phyloP scores from a whole-genome alignment of 73 alveolate genomes.

The Tetrahymena thermophila region DNA sequence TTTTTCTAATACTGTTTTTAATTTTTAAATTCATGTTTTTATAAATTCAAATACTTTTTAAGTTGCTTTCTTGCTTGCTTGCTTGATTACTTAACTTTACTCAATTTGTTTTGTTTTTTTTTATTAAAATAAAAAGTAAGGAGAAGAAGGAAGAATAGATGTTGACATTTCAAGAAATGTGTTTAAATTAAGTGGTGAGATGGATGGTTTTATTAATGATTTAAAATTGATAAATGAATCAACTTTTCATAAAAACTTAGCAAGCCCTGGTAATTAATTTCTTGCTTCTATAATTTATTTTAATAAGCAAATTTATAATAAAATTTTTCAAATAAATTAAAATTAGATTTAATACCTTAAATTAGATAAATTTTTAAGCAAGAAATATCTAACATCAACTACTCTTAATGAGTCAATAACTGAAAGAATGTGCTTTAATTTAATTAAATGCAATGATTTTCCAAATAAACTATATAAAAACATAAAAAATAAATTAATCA shows the following conservation, averaged over 20 bases:
- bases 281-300: background rate
- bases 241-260: constrained; percentile 14
- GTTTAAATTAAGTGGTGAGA: background rate
- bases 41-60: background rate
- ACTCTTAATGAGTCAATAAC: background rate
- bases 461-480: background rate
- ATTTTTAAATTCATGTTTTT: background rate
- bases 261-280: constrained; percentile 7
- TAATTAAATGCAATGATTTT: too few relatives aligned
- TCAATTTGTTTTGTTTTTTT: too few relatives aligned
- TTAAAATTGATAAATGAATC: background rate
- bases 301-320: background rate
- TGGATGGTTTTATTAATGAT: background rate
- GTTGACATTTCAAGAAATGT: constrained; percentile 12
- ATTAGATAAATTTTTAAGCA: background rate
- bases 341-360: constrained; percentile 20
- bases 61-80: too few relatives aligned
- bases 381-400: constrained; percentile 1
- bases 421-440: background rate
- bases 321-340: background rate
- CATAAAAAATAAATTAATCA: too few relatives aligned
- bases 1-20: background rate
- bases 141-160: constrained; percentile 47
- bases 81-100: too few relatives aligned
- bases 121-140: background rate